Conservation (phyloP, 2,329 filamentous ascomycete species). For the Xylaria sp. region DNA sequence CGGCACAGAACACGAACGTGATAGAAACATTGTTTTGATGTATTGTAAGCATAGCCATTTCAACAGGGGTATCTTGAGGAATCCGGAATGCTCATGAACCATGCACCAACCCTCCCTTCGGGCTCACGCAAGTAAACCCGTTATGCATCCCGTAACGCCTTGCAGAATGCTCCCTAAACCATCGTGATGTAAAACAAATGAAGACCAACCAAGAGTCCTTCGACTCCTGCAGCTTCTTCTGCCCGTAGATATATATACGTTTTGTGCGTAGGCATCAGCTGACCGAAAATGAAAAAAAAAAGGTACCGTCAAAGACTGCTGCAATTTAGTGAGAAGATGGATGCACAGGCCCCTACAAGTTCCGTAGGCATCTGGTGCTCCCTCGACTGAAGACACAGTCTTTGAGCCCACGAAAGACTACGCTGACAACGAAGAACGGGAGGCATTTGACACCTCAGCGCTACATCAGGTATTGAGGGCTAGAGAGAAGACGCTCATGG, state of each 20-base stretch:
- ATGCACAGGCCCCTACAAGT: not conserved
- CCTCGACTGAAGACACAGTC: not conserved
- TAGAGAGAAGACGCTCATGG: not conserved
- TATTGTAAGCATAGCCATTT: too few species aligned
- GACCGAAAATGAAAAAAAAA: not conserved
- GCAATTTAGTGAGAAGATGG: not conserved
- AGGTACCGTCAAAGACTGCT: not conserved
- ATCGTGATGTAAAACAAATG: conserved; percentile 7
- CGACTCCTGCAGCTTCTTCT: not conserved
- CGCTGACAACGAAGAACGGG: not conserved
- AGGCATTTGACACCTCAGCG: not conserved
- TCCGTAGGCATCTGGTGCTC: not conserved
- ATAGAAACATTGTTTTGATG: too few species aligned
- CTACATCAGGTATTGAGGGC: not conserved
- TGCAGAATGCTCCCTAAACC: conserved; percentile 7
- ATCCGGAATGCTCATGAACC: too few species aligned
- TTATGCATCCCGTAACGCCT: conserved; percentile 18
- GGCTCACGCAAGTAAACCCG: not conserved
- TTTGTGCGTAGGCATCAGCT: too few species aligned
- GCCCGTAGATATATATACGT: not conserved
- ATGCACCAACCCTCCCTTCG: not conserved
- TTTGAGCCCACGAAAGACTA: not conserved
- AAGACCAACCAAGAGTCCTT: not conserved
- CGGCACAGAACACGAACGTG: too few species aligned
- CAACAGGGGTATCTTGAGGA: too few species aligned